Evolutionary conservation across 169 alveolate genomes (phyloP).

Genomic region (Ophryocystis elektroscirrha): DNA sequence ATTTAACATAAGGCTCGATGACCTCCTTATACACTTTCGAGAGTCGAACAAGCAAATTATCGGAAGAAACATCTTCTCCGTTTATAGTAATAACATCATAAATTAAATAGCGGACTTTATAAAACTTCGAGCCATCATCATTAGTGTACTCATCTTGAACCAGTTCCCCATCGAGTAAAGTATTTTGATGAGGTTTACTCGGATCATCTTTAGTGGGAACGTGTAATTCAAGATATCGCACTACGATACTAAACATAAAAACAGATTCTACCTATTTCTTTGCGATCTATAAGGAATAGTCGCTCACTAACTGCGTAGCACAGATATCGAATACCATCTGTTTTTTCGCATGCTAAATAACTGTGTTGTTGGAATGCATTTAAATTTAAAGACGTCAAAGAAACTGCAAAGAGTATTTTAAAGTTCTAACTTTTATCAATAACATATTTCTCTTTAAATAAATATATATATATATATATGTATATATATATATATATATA

Average conservation of each 20-base stretch:
- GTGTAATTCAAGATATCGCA: background rate
- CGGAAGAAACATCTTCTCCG: slow-evolving; percentile 34
- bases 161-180: slow-evolving; percentile 62
- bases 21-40: slow-evolving; percentile 36
- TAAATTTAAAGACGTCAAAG: background rate
- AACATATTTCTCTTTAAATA: background rate
- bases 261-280: slow-evolving; percentile 30
- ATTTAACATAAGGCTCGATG: slow-evolving; percentile 24
- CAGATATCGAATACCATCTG: slow-evolving; percentile 60
- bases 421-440: background rate
- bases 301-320: slow-evolving; percentile 51
- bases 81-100: slow-evolving; percentile 55
- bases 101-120: slow-evolving; percentile 30
- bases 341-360: slow-evolving; percentile 64
- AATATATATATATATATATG: background rate
- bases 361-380: slow-evolving; percentile 30
- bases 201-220: slow-evolving; percentile 5
- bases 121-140: background rate
- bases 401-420: background rate
- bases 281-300: slow-evolving; percentile 50
- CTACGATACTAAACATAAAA: background rate
- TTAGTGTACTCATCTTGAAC: slow-evolving; percentile 27
- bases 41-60: slow-evolving; percentile 47
- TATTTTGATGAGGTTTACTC: slow-evolving; percentile 38
- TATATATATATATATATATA: background rate